Percentiles rank a stretch among this genome's conserved stretches.
phyloP scores from a whole-genome alignment of 345 rosid genomes.

The Turnera subulata region DNA sequence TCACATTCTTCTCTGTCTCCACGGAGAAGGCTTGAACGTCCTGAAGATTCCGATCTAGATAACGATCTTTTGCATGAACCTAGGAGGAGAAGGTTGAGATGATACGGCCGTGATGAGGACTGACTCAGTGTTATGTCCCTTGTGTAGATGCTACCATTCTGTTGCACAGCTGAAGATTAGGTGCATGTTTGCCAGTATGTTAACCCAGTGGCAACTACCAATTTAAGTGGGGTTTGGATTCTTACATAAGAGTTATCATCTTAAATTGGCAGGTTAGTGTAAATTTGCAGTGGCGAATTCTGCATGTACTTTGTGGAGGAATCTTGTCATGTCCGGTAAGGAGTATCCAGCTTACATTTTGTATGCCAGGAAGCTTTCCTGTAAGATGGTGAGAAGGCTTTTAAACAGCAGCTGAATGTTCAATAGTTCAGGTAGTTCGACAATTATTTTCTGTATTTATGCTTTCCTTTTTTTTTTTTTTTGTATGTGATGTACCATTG shows the following conservation, averaged over 20 bases:
- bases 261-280: neutral
- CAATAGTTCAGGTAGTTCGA: no score
- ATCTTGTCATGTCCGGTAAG: no score
- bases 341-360: no score
- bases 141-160: neutral
- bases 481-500: no score
- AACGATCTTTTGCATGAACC: neutral
- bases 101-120: neutral
- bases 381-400: no score
- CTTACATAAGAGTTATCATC: no score
- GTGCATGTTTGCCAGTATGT: neutral
- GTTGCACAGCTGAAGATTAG: neutral
- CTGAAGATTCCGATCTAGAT: constrained; percentile 4
- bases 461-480: no score
- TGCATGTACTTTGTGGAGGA: neutral
- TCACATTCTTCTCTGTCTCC: constrained; percentile 7
- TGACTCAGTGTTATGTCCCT: neutral
- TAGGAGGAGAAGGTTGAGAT: constrained; percentile 16
- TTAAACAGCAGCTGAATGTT: no score
- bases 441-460: no score
- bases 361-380: neutral
- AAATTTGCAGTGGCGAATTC: neutral
- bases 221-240: neutral
- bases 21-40: constrained; percentile 10
- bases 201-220: neutral